Evolutionary conservation across 179 eudicot species (phyloP), one percentile per base, ranked within the genome.

Genomic region (Nepenthes alata): DNA sequence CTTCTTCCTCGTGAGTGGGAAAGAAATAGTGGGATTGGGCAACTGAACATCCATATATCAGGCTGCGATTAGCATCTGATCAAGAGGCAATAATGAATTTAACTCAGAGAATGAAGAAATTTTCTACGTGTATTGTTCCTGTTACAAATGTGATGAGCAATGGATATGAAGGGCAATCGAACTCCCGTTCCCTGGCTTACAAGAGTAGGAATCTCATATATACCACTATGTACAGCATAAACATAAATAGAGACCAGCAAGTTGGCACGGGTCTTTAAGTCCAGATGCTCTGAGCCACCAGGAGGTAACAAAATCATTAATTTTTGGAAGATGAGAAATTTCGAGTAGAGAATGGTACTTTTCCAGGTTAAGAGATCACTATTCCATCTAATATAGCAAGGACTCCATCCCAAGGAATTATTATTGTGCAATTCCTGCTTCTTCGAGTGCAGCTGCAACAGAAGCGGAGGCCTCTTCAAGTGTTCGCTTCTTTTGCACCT

Each of bases 401-500:
- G 11, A 34, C 53, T n/a, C 47, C 15, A 51, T 34, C 5, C 13
- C 37, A 13, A 57, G 5, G 53, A 36, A 37, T 50, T 47, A 11
- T 66, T 68, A 80, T 70, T 73, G 76, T 48, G 60, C 52, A 9
- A 74, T 73, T 55, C 95, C 85, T 12, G 76, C 85, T 65, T 78
- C 79, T 72, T 83, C 85, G 51, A 88, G 68, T 11, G 95, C 95
- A 44, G 96, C 88, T 66, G 84, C 61, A 82, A 91, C 84, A 9
- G 83, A 77, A 60, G 96, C 91, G 0, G 98, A 89, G 65, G 96
- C 98, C 77, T 91, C 98, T 72, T 91, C 98, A 7, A 91, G 93
- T 38, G 95, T 91, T 65, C 98, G 81, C 74, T 72, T 84, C 85
- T 89, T 91, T 62, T 86, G 83, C 13, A 86, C 69, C 10, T 77